Base-by-base conservation (phyloP, 2,329 filamentous ascomycete species). In the Emergomyces africanus region DNA sequence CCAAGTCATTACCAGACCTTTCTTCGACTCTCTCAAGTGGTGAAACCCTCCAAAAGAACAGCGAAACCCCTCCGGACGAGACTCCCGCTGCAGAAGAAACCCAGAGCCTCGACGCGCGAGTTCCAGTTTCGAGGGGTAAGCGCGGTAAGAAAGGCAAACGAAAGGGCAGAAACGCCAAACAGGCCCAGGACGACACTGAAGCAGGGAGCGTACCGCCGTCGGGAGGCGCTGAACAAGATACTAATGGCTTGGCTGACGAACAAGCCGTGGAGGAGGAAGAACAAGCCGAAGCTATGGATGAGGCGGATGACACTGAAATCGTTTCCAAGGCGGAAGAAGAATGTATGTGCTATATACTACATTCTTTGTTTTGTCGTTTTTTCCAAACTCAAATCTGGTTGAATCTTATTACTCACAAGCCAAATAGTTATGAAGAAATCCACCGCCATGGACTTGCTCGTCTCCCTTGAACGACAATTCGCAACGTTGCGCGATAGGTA, bases 401-500 rank as follows among this genome's bases (percentile, higher is more conserved):
- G n/a, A 28, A 20, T 15, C 10, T 23, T 37, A n/a, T 33, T 62
- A 72, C 63, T 61, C 41, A 67, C 66, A 68, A 61, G 70, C 65
- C 60, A 61, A 44, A 42, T 66, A 92, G 89, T 88, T 64, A 83
- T 88, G 67, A 85, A 84, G 69, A 94, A 92, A 75, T 85, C 85
- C 68, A 82, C 83, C 39, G 91, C 91, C 0, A 86, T 91, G 69
- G 88, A 90, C 59, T 84, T 90, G 64, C 81, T 96, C 66, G 80
- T 83, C 20, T 82, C 83, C 20, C 87, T 99, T 49, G 92, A 97
- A 70, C 87, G 87, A 71, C 89, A 94, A 69, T 99, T 99, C 74
- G 84, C 86, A 61, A 82, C 87, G 20, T 89, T 97, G 68, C 83
- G 90, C 67, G 90, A 80, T 65, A 78, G 76, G 77, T 79, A 70